phyloP scores from a whole-genome alignment of 2,329 filamentous ascomycete species.

The Colletotrichum spaethianum region DNA sequence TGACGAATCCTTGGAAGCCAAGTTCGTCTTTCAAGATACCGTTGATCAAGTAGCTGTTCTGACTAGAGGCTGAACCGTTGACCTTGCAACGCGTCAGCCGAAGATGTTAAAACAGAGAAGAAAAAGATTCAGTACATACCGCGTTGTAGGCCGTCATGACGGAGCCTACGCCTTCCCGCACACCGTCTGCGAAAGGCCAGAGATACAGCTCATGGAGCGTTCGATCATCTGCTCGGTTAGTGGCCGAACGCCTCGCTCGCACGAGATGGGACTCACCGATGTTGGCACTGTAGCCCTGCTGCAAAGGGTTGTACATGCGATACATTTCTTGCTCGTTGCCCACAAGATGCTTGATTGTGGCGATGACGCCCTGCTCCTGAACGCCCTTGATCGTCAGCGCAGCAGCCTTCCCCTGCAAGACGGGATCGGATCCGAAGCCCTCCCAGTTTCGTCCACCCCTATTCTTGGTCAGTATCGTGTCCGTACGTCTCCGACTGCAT shows the following conservation, averaged over 20 bases:
- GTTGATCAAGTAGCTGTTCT: slow-evolving; percentile 85
- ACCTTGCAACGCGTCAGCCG: slow-evolving; percentile 56
- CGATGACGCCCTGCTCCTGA: slow-evolving; percentile 70
- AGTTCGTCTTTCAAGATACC: slow-evolving; percentile 88
- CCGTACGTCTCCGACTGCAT: too few relatives aligned
- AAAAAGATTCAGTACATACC: slow-evolving; percentile 45
- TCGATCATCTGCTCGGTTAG: slow-evolving; percentile 69
- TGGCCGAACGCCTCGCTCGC: neutral
- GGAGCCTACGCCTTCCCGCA: slow-evolving; percentile 86
- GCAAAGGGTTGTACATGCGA: slow-evolving; percentile 68
- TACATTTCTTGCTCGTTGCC: slow-evolving; percentile 76
- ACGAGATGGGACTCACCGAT: slow-evolving; percentile 68
- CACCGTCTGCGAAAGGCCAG: slow-evolving; percentile 87
- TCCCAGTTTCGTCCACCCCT: slow-evolving; percentile 83
- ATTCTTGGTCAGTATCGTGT: neutral
- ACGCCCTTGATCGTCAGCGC: slow-evolving; percentile 84
- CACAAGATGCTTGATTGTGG: slow-evolving; percentile 70
- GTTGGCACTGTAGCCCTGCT: slow-evolving; percentile 76
- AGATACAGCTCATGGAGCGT: slow-evolving; percentile 83
- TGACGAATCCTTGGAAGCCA: slow-evolving; percentile 88
- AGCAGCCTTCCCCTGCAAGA: slow-evolving; percentile 82
- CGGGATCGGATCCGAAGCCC: slow-evolving; percentile 79
- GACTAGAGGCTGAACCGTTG: slow-evolving; percentile 73
- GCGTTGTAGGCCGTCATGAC: slow-evolving; percentile 90
- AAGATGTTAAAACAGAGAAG: too few relatives aligned